phyloP scores from a whole-genome alignment of 2,329 filamentous ascomycete species.

The Penicillium decumbens region DNA sequence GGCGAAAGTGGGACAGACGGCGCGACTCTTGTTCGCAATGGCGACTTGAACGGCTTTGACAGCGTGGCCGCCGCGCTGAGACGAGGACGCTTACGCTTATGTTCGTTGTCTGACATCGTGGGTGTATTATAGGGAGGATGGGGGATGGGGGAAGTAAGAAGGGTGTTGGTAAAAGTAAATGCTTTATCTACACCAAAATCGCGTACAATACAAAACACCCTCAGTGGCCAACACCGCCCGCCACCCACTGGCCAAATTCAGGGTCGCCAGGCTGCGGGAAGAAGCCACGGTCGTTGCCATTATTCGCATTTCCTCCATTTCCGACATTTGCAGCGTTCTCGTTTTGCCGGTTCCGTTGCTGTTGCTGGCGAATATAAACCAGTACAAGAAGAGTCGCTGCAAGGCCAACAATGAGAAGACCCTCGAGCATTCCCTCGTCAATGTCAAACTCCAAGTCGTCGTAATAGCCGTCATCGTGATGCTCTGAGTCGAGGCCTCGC shows the following conservation, averaged over 20 bases:
- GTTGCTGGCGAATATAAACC: constrained; percentile 64
- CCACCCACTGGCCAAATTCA: constrained; percentile 63
- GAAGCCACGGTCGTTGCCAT: constrained; percentile 49
- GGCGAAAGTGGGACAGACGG: constrained; percentile 4
- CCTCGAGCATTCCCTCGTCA: constrained; percentile 78
- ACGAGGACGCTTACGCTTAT: constrained; percentile 56
- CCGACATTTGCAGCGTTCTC: constrained; percentile 26
- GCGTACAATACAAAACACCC: constrained; percentile 8
- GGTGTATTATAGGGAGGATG: too few relatives aligned
- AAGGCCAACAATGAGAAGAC: constrained; percentile 73
- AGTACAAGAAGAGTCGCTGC: constrained; percentile 69
- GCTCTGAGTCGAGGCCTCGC: constrained; percentile 26
- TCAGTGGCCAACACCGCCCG: constrained; percentile 59
- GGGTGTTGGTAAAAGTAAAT: not conserved
- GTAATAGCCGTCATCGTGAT: constrained; percentile 49
- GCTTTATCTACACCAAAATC: constrained; percentile 15
- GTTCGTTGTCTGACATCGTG: constrained; percentile 27
- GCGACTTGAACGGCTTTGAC: constrained; percentile 68
- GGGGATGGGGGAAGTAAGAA: not conserved
- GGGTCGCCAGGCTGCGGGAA: constrained; percentile 65
- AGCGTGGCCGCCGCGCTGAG: constrained; percentile 57
- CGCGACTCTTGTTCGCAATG: constrained; percentile 47
- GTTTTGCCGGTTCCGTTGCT: constrained; percentile 41
- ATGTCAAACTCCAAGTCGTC: constrained; percentile 60
- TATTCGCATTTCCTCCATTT: constrained; percentile 20